These are phyloP conservation scores for Populus pruinosa DNA, from an alignment of 345 rosid species.

Conservation along the genomic window DNA sequence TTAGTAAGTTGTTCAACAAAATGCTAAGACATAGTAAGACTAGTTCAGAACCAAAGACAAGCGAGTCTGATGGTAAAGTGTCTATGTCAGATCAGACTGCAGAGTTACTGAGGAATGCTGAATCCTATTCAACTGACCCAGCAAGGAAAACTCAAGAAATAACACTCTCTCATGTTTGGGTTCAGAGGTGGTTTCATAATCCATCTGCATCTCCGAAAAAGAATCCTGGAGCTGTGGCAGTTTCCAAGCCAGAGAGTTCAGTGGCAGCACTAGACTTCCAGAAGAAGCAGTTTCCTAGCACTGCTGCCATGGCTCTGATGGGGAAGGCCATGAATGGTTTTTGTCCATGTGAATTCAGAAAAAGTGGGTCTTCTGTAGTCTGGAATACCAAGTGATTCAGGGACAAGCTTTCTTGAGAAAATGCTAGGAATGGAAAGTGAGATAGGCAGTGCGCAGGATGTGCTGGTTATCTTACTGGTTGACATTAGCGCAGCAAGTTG, in stretches of 20 bases:
- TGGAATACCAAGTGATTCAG: conserved; percentile 52
- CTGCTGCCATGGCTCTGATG: conserved; percentile 96
- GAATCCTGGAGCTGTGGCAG: conserved; percentile 24
- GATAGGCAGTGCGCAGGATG: not conserved
- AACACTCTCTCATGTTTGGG: conserved; percentile 55
- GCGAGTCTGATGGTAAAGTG: conserved; percentile 30
- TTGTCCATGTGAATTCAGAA: conserved; percentile 51
- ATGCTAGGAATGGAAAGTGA: conserved; percentile 5
- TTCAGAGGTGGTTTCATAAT: conserved; percentile 64
- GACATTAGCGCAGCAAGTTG: not conserved
- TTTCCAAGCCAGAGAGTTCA: conserved; percentile 39
- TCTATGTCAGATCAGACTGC: conserved; percentile 16
- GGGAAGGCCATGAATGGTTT: conserved; percentile 77
- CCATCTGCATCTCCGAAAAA: conserved; percentile 16
- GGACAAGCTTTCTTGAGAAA: not conserved
- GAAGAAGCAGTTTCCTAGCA: conserved; percentile 74
- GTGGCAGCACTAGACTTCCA: conserved; percentile 25
- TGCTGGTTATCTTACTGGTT: not conserved
- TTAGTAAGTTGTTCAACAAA: conserved; percentile 30
- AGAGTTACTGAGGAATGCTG: conserved; percentile 20
- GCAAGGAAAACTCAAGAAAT: conserved; percentile 27
- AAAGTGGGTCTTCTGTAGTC: conserved; percentile 44
- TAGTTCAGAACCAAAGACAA: conserved; percentile 30
- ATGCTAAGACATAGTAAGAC: conserved; percentile 28
- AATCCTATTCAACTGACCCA: conserved; percentile 22